Base-by-base conservation (phyloP, 768 basidiomycete species). In the Tephrocybe sp. region DNA sequence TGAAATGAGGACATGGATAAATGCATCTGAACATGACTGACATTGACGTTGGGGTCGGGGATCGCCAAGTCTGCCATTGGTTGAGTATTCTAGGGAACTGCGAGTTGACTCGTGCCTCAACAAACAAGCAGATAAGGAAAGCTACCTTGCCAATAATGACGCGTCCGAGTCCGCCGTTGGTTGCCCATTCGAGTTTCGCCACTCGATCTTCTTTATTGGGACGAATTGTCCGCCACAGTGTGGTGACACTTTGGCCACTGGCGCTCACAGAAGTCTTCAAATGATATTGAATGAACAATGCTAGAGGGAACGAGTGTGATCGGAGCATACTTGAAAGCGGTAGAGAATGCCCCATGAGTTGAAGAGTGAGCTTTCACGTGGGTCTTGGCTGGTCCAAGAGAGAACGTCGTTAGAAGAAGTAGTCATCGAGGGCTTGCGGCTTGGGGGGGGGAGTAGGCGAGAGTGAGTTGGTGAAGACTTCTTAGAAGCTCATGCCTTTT, bases 371-470 rank as follows among this genome's bases (percentile, higher is more conserved):
- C 91, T 92, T 66, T 90, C 85, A 41, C 88, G 85, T 59, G 88
- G 86, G 67, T 92, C 89, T 59, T 86, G 83, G 69, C 86, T 89
- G 38, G 90, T 92, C 90, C 90, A 93, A 46, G 84, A 89, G 65
- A 91, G 80, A 41, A 89, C 74, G 52, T 91, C 88, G 68, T 83
- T 79, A 49, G 79, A 72, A 49, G 76, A 62, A 59, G 75, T 69
- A 39, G 77, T 62, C 80, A 82, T 83, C 53, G 63, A 60, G 40
- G 58, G 54, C 54, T 41, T 52, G 61, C 58, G 48, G 54, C 59
- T 62, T 59, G 47, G 44, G 53, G 55, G 58, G 52, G 58, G 60
- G 56, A 60, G 61, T 49, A 43, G 53, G 55, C 57, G 53, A 59
- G 60, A 57, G 61, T 53, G 56, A 49, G 52, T 48, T 55, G 56